Evolutionary conservation across 2,329 filamentous ascomycete genomes (phyloP).

Genomic region (Pleoardoris graminearum): DNA sequence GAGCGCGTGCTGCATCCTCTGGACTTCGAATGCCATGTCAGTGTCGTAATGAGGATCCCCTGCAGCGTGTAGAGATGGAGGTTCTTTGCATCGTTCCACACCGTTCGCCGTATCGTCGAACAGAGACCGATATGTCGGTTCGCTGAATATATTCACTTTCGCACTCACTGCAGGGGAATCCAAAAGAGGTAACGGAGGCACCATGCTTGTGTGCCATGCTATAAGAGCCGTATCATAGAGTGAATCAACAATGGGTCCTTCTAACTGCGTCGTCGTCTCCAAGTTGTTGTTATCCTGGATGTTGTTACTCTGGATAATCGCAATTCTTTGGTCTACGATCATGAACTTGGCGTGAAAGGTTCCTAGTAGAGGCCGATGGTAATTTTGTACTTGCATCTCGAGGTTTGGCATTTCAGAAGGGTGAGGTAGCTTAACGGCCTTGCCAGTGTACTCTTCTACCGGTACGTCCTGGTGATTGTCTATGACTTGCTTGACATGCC

Average conservation of each 20-base stretch:
- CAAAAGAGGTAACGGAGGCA: conserved; percentile 62
- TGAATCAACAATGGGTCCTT: conserved; percentile 75
- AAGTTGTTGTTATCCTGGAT: conserved; percentile 77
- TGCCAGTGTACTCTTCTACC: conserved; percentile 60
- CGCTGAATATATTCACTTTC: conserved; percentile 34
- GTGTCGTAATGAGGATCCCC: conserved; percentile 66
- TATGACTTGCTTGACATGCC: conserved; percentile 64
- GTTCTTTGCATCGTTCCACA: not conserved
- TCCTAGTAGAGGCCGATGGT: conserved; percentile 69
- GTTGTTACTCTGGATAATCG: conserved; percentile 75
- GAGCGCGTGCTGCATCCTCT: conserved; percentile 63
- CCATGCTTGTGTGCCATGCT: conserved; percentile 68
- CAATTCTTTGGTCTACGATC: conserved; percentile 73
- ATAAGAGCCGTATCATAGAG: conserved; percentile 75
- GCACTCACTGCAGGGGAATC: conserved; percentile 53
- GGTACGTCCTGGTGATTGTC: conserved; percentile 67
- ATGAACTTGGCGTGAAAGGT: conserved; percentile 81
- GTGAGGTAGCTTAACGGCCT: conserved; percentile 61
- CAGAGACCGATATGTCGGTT: conserved; percentile 26
- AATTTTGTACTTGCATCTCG: conserved; percentile 73
- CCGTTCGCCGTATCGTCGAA: conserved; percentile 4
- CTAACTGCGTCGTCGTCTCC: conserved; percentile 78
- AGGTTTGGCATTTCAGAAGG: conserved; percentile 70
- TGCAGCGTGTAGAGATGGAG: conserved; percentile 60
- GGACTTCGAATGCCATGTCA: conserved; percentile 63